A percentile compares a stretch with the other conserved stretches of the same genome.
phyloP scores from a whole-genome alignment of 495 filamentous ascomycete genomes.

The Tuber borchii region DNA sequence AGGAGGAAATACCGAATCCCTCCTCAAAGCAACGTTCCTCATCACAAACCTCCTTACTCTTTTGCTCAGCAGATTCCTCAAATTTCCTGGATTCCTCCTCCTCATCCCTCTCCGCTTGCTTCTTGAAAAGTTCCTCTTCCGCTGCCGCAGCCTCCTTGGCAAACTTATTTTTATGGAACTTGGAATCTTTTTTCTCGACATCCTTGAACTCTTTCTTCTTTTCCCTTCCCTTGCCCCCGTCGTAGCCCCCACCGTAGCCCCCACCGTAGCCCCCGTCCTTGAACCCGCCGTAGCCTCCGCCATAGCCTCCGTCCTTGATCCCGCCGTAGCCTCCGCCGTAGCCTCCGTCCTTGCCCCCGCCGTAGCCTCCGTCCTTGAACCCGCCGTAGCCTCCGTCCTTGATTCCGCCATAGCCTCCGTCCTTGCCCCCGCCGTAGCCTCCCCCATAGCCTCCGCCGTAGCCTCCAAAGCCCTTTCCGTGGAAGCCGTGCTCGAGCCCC shows the following conservation, averaged over 20 bases:
- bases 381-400: background rate
- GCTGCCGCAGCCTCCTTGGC: background rate
- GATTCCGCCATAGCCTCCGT: constrained; percentile 50
- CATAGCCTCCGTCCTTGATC: no score
- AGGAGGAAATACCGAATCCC: background rate
- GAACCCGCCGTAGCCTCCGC: no score
- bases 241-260: no score
- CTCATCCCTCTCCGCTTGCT: background rate
- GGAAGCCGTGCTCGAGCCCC: background rate
- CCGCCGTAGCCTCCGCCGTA: no score
- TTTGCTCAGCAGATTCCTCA: background rate
- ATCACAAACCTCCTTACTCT: background rate
- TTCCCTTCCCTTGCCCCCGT: no score
- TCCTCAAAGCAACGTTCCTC: background rate
- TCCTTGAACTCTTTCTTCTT: background rate
- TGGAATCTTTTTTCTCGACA: background rate
- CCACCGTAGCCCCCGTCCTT: no score
- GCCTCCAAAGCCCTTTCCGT: background rate
- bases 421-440: background rate
- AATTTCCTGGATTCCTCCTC: background rate
- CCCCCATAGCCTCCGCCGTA: background rate
- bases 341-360: no score
- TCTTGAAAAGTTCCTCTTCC: background rate
- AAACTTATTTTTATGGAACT: no score
- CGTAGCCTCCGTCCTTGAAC: no score